A percentile compares a stretch with the other conserved stretches of the same genome.
Evolutionary conservation across 2,329 filamentous ascomycete genomes (phyloP).

Genomic region (Akanthomyces lecanii): DNA sequence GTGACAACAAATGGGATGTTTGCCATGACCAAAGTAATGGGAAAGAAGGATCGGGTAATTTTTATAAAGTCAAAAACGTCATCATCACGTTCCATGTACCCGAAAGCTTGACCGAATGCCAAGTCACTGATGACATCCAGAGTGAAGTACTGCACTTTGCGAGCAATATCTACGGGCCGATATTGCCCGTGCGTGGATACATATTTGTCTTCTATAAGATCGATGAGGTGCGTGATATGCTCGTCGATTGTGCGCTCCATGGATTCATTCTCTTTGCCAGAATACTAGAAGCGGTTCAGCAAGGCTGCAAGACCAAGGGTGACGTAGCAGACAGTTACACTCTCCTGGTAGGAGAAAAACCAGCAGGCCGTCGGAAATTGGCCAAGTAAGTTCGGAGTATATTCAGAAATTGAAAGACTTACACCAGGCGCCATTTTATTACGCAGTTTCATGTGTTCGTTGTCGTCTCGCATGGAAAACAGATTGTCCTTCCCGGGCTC

Average conservation of each 20-base stretch:
- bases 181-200: slow-evolving; percentile 27
- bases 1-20: slow-evolving; percentile 39
- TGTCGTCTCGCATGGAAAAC: slow-evolving; percentile 31
- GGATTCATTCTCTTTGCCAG: slow-evolving; percentile 49
- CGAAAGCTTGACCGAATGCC: slow-evolving; percentile 48
- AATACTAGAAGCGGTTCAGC: slow-evolving; percentile 35
- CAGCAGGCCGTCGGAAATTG: too few relatives aligned
- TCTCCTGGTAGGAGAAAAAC: too few relatives aligned
- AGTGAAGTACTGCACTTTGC: slow-evolving; percentile 51
- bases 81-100: slow-evolving; percentile 43
- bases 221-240: slow-evolving; percentile 38
- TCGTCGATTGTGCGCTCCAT: slow-evolving; percentile 38
- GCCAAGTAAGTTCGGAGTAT: too few relatives aligned
- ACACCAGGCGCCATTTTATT: slow-evolving; percentile 46
- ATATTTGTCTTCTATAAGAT: slow-evolving; percentile 38
- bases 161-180: slow-evolving; percentile 41
- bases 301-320: too few relatives aligned
- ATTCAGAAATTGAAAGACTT: slow-evolving; percentile 16
- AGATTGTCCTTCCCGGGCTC: slow-evolving; percentile 31
- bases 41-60: slow-evolving; percentile 39
- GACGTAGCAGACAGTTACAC: too few relatives aligned
- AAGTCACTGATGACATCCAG: slow-evolving; percentile 53
- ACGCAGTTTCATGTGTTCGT: slow-evolving; percentile 39
- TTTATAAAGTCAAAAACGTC: slow-evolving; percentile 47
- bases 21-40: slow-evolving; percentile 39